Evolutionary conservation across 441 rosid genomes (phyloP).

Genomic region (Adansonia grandidieri): DNA sequence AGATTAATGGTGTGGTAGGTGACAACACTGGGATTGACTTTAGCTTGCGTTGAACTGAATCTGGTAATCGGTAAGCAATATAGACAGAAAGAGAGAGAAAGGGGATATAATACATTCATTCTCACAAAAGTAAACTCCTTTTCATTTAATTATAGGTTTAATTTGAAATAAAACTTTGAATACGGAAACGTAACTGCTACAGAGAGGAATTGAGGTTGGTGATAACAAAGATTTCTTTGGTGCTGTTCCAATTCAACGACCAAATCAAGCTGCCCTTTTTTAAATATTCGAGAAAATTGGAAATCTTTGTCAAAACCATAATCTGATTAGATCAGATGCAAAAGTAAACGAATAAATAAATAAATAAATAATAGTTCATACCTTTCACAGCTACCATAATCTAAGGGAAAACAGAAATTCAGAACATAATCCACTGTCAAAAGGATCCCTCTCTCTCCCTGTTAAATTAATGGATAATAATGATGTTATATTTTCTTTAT

Average conservation of each 20-base stretch:
- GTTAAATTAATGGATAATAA: neutral
- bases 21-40: neutral
- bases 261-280: neutral
- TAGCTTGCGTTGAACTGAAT: slow-evolving; percentile 3
- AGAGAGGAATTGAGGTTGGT: slow-evolving; percentile 4
- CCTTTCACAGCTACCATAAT: neutral
- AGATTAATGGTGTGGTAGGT: neutral
- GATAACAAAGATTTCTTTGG: neutral
- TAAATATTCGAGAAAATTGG: too few relatives aligned
- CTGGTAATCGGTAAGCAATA: neutral
- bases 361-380: too few relatives aligned
- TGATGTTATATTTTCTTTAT: neutral
- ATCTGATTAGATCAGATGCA: too few relatives aligned
- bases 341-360: too few relatives aligned
- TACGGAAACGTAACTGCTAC: neutral
- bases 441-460: neutral
- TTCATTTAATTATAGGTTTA: neutral
- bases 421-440: neutral
- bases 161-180: neutral
- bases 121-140: too few relatives aligned
- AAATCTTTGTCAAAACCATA: too few relatives aligned
- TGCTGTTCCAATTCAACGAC: neutral
- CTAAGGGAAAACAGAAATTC: neutral
- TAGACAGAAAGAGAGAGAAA: neutral
- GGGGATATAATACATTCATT: neutral